Evolutionary conservation across 768 basidiomycete genomes (phyloP), one percentile per base, ranked within the genome.

Genomic region (Scleroderma bovista): DNA sequence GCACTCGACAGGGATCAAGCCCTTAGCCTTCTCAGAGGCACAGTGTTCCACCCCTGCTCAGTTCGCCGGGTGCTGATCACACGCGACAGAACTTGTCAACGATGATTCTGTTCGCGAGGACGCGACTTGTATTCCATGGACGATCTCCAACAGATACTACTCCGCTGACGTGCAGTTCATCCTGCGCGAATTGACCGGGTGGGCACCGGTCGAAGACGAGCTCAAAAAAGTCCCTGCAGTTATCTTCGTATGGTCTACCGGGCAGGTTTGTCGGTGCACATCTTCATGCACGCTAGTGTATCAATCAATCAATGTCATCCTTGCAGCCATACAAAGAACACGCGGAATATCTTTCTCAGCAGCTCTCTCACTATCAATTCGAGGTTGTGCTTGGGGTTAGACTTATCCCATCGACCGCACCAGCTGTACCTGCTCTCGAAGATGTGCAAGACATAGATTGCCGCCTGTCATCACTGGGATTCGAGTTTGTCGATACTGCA

Each of bases 91-190:
- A 51, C 33, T 26, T 47, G 23, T 46, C 50, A 41, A 53, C 51
- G 40, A 26, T 29, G 26, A 29, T 17, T 24, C 29, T 32, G 38
- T 53, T 44, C 57, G 56, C 22, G 60, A 62, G 22, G 52, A 55
- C 11, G 24, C 52, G 20, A 44, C 54, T 1, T 53, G 44, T 23
- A 66, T 87, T 29, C 83, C 84, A 10, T 91, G 87, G 88, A 85
- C 78, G 37, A 86, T 91, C 53, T 67, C 69, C 46, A 91, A 91
- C 71, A 84, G 79, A 63, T 93, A 93, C 67, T 93, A 92, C 69
- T 78, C 78, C 13, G 90, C 89, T 2, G 72, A 77, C 51, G 84
- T 93, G 7, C 80, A 82, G 52, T 90, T 92, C 60, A 69, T 79
- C 31, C 69, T 75, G 11, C 74, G 75, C 48, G 69, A 75, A 16